Percentiles rank a stretch among this genome's conserved stretches.
Conservation (phyloP, 192 early-diverging fungal species). For the Coemansia sp. region DNA sequence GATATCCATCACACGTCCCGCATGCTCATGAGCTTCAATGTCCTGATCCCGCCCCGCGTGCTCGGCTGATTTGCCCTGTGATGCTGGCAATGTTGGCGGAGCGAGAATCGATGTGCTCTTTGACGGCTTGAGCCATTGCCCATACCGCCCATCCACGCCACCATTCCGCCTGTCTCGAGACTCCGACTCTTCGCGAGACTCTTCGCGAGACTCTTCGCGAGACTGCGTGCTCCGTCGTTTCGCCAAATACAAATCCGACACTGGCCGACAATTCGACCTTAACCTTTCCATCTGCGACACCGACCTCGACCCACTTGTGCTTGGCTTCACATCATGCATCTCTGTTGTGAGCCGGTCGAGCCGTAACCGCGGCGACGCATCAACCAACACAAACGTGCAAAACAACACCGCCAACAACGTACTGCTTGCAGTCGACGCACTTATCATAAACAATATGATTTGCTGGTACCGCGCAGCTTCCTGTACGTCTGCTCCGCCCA, state of each 20-base stretch:
- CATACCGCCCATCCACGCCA: not conserved
- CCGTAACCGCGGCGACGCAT: conserved; percentile 30
- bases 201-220: not conserved
- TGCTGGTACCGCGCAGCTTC: conserved; percentile 82
- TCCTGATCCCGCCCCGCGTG: too few species aligned
- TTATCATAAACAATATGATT: conserved; percentile 86
- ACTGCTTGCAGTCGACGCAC: conserved; percentile 66
- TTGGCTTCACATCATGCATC: conserved; percentile 62
- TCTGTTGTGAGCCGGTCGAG: conserved; percentile 48
- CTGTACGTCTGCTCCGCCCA: conserved; percentile 76
- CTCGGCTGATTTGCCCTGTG: not conserved
- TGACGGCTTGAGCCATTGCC: conserved; percentile 1
- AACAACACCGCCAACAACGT: conserved; percentile 54
- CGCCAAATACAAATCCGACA: conserved; percentile 31
- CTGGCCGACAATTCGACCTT: conserved; percentile 40
- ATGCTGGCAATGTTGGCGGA: not conserved
- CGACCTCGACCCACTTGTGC: conserved; percentile 18
- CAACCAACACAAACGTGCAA: conserved; percentile 38
- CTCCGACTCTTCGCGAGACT: not conserved
- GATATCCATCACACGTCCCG: conserved; percentile 14
- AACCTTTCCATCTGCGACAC: conserved; percentile 26
- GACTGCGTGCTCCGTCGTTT: conserved; percentile 10
- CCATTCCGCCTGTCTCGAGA: not conserved
- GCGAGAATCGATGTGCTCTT: conserved; percentile 29
- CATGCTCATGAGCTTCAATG: too few species aligned